Conservation (phyloP, 257 asterid genomes). For the Solanum bulbocastanum region DNA sequence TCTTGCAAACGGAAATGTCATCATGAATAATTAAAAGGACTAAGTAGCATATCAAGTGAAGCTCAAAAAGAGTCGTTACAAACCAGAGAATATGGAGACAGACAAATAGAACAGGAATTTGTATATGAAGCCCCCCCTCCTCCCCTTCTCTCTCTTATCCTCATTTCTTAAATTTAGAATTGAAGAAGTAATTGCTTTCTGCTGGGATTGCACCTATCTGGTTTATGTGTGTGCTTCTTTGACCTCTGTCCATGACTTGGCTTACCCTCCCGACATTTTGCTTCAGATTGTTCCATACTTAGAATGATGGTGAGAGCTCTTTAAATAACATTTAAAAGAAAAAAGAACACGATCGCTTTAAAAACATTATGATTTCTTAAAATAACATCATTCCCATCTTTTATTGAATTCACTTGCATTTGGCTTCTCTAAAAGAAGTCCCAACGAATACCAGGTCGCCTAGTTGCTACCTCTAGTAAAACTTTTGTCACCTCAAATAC, state of each 20-base stretch:
- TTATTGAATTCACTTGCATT: not conserved
- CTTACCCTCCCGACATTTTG: not conserved
- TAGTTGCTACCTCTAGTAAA: not conserved
- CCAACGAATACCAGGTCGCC: not conserved
- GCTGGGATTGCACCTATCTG: not conserved
- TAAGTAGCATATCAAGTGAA: not conserved
- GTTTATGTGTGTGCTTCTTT: not conserved
- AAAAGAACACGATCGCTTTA: not conserved
- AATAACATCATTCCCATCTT: not conserved
- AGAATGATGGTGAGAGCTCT: not conserved
- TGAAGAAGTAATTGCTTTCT: not conserved
- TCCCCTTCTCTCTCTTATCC: not conserved
- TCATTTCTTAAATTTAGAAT: not conserved
- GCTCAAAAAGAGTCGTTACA: not conserved
- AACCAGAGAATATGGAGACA: not conserved
- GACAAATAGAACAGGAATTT: not conserved
- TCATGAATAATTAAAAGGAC: not conserved
- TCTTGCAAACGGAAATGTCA: not conserved
- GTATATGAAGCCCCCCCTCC: not conserved
- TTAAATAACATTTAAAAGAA: not conserved
- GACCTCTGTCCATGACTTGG: not conserved
- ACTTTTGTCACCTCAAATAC: not conserved
- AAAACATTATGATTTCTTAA: not conserved
- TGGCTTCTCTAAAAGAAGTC: not conserved
- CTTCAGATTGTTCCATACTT: not conserved